Evolutionary conservation across 2,329 filamentous ascomycete genomes (phyloP).

Genomic region (Orbilia ellipsospora): DNA sequence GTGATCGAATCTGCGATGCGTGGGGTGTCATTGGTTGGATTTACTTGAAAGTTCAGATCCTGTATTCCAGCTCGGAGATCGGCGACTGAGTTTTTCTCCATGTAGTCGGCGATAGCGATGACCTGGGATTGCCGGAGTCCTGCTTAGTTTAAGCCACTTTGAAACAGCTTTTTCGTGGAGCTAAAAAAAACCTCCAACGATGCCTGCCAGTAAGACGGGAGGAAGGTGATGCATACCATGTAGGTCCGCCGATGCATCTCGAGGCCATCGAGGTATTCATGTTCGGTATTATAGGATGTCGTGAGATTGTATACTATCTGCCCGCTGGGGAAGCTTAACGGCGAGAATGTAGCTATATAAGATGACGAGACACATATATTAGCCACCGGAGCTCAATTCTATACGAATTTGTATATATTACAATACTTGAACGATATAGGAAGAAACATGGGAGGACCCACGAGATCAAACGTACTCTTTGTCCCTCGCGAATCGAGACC

Average conservation of each 20-base stretch:
- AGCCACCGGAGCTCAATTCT: background rate
- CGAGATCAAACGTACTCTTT: conserved; percentile 73
- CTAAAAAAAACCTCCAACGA: background rate
- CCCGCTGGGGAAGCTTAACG: conserved; percentile 84
- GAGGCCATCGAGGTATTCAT: conserved; percentile 59
- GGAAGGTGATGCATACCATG: conserved; percentile 44
- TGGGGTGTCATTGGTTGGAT: background rate
- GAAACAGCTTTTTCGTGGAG: conserved; percentile 14
- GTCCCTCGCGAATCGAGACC: conserved; percentile 85
- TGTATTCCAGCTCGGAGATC: conserved; percentile 47
- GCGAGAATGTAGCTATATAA: conserved; percentile 86
- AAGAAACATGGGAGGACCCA: conserved; percentile 31
- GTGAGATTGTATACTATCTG: conserved; percentile 89
- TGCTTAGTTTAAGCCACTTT: conserved; percentile 51
- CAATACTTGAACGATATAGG: conserved; percentile 20
- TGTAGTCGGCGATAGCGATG: conserved; percentile 84
- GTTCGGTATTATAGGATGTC: conserved; percentile 79
- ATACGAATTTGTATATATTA: background rate
- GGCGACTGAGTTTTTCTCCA: conserved; percentile 69
- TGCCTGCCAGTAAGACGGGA: background rate
- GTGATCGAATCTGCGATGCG: background rate
- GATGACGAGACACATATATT: conserved; percentile 56
- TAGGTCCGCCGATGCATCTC: conserved; percentile 59
- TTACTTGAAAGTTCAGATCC: conserved; percentile 50
- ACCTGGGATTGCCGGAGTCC: conserved; percentile 63